Evolutionary conservation across 1,284 basidiomycete genomes (phyloP), one percentile per base, ranked within the genome.

Genomic region (Marasmius tenuissimus): DNA sequence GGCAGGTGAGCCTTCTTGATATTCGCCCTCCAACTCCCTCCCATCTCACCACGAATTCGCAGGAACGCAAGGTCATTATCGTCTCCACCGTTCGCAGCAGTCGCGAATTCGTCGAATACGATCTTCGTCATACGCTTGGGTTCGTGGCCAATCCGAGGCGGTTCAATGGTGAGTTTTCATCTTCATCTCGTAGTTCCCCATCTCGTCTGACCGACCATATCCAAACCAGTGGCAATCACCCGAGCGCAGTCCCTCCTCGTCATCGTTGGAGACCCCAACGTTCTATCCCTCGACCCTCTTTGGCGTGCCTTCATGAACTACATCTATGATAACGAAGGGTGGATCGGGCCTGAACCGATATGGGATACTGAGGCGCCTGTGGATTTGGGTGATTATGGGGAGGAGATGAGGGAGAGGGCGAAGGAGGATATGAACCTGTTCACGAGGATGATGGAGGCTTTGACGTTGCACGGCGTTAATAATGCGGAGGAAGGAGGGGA

Each of bases 51-150:
- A 51, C 34, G 33, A 20, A 2, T 27, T 27, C 52, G 34, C 58
- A 88, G 85, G 87, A 89, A 73, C 83, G 86, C 16, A 77, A 79
- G 0, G 79, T 87, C 6, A 88, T 89, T 52, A 86, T 89, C 64
- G 80, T 89, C 12, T 88, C 86, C 1, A 87, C 86, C 9, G 87
- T 89, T 1, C 75, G 87, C 63, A 87, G 85, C 66, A 87, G 80
- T 67, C 73, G 71, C 2, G 78, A 87, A 35, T 83, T 79, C 65
- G 73, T 89, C 18, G 73, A 80, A 16, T 82, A 81, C 45, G 86
- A 89, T 69, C 73, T 88, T 53, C 78, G 73, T 55, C 80, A 84
- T 57, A 83, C 84, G 0, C 78, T 88, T 2, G 87, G 87, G 3
- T 89, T 89, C 63, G 85, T 89, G 2, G 85, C 86, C 5, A 85